A percentile compares a stretch with the other conserved stretches of the same genome.
Evolutionary conservation across 139 green algal species (phyloP).

Genomic region (Penium margaritaceum): DNA sequence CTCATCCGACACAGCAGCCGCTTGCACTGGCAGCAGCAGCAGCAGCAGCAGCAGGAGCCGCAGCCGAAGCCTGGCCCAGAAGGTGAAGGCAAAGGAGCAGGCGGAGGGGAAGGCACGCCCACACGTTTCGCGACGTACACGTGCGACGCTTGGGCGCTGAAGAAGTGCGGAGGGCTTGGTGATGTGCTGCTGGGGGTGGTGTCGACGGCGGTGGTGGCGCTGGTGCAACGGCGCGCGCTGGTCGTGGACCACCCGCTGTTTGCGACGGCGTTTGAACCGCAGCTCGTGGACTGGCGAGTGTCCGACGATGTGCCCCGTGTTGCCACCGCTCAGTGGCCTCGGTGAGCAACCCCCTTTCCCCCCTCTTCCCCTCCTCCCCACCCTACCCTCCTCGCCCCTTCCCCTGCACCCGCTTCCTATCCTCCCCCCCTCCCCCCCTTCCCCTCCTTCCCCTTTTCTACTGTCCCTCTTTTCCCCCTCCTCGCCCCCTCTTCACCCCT

Average conservation of each 20-base stretch:
- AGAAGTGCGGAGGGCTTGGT: background rate
- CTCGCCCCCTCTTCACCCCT: background rate
- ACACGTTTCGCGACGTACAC: conserved; percentile 5
- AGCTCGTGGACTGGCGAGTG: background rate
- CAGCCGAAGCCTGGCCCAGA: too few relatives aligned
- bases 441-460: background rate
- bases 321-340: background rate
- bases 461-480: background rate
- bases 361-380: background rate
- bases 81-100: too few relatives aligned
- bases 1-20: too few relatives aligned
- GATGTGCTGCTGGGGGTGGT: conserved; percentile 5
- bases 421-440: too few relatives aligned
- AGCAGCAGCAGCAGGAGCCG: too few relatives aligned
- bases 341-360: background rate
- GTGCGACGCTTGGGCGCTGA: background rate
- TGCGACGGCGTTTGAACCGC: background rate
- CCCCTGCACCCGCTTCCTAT: background rate
- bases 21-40: too few relatives aligned
- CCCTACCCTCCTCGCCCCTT: background rate
- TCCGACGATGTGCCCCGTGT: background rate
- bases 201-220: background rate
- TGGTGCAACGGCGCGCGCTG: conserved; percentile 1
- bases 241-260: background rate
- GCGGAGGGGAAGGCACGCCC: too few relatives aligned